phyloP scores from a whole-genome alignment of 768 basidiomycete genomes.

The Boletus rufocinnamomeus region DNA sequence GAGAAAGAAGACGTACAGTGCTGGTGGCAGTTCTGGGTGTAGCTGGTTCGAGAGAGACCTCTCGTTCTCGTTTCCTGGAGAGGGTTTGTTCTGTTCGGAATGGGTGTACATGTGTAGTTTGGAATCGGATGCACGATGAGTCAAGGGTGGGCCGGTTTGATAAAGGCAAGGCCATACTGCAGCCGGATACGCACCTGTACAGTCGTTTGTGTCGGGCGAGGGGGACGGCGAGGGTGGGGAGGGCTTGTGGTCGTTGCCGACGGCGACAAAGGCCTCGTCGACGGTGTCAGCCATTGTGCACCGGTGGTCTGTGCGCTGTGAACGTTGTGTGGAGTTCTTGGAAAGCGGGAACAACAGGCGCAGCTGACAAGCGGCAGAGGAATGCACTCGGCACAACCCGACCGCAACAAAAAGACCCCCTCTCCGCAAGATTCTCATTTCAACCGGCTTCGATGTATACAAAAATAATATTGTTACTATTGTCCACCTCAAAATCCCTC shows the following conservation, averaged over 20 bases:
- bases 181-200: conserved; percentile 43
- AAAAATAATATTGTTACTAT: neutral
- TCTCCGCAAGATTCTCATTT: conserved; percentile 8
- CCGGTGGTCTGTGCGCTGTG: conserved; percentile 36
- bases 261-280: conserved; percentile 17
- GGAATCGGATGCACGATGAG: conserved; percentile 28
- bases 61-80: conserved; percentile 75
- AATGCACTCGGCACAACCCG: conserved; percentile 36
- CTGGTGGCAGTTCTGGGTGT: conserved; percentile 43
- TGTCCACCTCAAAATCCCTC: neutral
- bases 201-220: conserved; percentile 46
- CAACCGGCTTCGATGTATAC: neutral
- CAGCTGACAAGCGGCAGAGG: conserved; percentile 36
- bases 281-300: conserved; percentile 31
- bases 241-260: conserved; percentile 23
- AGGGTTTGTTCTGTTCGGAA: conserved; percentile 41
- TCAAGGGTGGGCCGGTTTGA: conserved; percentile 26
- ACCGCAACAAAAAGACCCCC: conserved; percentile 29
- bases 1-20: conserved; percentile 36
- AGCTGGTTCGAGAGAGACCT: conserved; percentile 73
- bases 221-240: conserved; percentile 38
- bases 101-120: conserved; percentile 6
- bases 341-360: conserved; percentile 34
- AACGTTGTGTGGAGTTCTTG: conserved; percentile 24
- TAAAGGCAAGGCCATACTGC: conserved; percentile 25